Evolutionary conservation across 129 eudicot genomes (phyloP).

Genomic region (Silybum marianum): DNA sequence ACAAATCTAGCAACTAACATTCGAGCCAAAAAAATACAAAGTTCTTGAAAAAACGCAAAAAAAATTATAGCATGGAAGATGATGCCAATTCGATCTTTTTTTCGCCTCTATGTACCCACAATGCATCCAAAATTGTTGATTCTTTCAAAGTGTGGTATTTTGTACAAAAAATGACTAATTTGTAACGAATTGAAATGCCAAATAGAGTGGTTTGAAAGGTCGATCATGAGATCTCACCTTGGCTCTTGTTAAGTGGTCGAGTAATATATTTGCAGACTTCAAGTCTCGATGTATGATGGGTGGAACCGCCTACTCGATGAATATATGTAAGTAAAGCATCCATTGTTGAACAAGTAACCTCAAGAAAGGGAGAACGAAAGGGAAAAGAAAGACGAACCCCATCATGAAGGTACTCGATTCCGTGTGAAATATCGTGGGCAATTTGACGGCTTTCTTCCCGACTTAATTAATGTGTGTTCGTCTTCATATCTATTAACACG

Average conservation of each 20-base stretch:
- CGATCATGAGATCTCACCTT: constrained; percentile 49
- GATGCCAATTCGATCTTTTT: background rate
- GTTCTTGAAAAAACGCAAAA: background rate
- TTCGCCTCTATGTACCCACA: background rate
- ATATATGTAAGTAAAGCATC: constrained; percentile 4
- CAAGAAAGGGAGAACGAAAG: background rate
- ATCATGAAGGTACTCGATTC: no score
- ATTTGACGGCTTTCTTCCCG: constrained; percentile 95
- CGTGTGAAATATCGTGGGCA: constrained; percentile 95
- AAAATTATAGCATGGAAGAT: background rate
- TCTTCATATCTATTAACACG: constrained; percentile 46
- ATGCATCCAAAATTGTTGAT: background rate
- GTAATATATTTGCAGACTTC: constrained; percentile 93
- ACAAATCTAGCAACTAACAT: background rate
- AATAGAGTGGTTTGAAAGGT: background rate
- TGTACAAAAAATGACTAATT: background rate
- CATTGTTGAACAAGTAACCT: background rate
- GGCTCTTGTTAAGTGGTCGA: constrained; percentile 79
- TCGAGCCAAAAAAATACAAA: background rate
- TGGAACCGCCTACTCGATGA: constrained; percentile 82
- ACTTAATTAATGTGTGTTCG: constrained; percentile 48
- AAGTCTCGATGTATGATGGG: constrained; percentile 95
- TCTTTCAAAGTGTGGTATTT: background rate
- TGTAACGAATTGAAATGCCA: background rate
- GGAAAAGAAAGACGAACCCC: constrained; percentile 66